A percentile compares a stretch with the other conserved stretches of the same genome.
Evolutionary conservation across 2,329 filamentous ascomycete species (phyloP).

Genomic region (Thielaviopsis ethacetica): DNA sequence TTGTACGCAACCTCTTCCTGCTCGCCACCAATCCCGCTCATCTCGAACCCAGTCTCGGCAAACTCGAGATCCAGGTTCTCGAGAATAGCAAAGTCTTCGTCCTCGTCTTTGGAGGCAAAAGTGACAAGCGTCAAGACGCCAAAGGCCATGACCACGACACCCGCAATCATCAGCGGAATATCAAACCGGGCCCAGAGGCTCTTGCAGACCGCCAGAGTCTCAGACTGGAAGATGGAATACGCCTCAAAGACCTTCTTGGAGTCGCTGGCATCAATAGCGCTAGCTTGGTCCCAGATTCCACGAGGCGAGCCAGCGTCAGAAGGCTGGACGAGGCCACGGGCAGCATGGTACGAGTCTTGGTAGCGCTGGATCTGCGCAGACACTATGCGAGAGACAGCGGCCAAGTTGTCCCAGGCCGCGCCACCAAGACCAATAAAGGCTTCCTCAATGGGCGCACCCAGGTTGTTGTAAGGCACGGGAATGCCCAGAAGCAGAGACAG

Average conservation of each 20-base stretch:
- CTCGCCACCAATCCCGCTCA: conserved; percentile 23
- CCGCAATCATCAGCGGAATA: conserved; percentile 66
- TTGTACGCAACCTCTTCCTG: conserved; percentile 19
- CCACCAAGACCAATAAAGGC: conserved; percentile 62
- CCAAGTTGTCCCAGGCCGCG: conserved; percentile 60
- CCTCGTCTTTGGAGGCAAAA: conserved; percentile 48
- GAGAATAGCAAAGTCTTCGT: conserved; percentile 36
- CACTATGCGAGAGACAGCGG: conserved; percentile 57
- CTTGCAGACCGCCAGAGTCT: conserved; percentile 66
- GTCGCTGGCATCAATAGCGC: conserved; percentile 22
- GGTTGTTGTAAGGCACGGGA: conserved; percentile 90
- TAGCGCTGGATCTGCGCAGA: conserved; percentile 82
- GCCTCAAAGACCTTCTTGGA: conserved; percentile 34
- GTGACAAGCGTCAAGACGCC: conserved; percentile 54
- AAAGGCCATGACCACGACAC: conserved; percentile 52
- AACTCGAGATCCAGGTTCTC: conserved; percentile 42
- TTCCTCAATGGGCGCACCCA: conserved; percentile 85
- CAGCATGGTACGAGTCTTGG: conserved; percentile 64
- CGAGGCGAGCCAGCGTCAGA: conserved; percentile 25
- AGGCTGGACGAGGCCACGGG: conserved; percentile 49
- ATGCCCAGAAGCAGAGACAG: conserved; percentile 74
- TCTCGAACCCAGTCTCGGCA: conserved; percentile 40
- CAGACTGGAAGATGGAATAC: conserved; percentile 58
- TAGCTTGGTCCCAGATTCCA: conserved; percentile 32
- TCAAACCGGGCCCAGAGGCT: conserved; percentile 87